These are phyloP conservation scores for Cutaneotrichosporon spelunceum DNA, from an alignment of 1,284 basidiomycete genomes.

Conservation along the genomic window DNA sequence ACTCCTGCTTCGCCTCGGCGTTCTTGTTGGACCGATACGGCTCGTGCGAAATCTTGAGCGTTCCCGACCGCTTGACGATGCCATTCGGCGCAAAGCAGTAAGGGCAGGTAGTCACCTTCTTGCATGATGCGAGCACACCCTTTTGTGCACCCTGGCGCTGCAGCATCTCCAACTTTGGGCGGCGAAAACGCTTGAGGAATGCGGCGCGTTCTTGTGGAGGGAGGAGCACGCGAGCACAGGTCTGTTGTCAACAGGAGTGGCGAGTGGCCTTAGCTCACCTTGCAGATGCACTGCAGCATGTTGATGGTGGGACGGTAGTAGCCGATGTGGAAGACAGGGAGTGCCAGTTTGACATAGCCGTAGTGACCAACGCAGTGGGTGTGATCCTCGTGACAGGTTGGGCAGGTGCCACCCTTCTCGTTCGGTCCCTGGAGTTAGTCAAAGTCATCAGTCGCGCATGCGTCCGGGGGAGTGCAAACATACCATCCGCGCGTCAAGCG, in stretches of 20 bases:
- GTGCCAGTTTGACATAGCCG: slow-evolving; percentile 91
- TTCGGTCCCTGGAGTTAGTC: slow-evolving; percentile 72
- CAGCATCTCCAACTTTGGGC: slow-evolving; percentile 87
- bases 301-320: slow-evolving; percentile 95
- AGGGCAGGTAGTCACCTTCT: slow-evolving; percentile 88
- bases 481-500: slow-evolving; percentile 82
- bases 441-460: background rate
- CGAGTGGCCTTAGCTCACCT: slow-evolving; percentile 56
- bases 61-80: slow-evolving; percentile 92
- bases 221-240: slow-evolving; percentile 90
- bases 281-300: slow-evolving; percentile 94
- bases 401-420: slow-evolving; percentile 87
- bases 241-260: slow-evolving; percentile 55
- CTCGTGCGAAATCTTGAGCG: slow-evolving; percentile 95
- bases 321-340: slow-evolving; percentile 97
- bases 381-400: slow-evolving; percentile 88
- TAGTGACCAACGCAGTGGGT: slow-evolving; percentile 98
- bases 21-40: slow-evolving; percentile 96
- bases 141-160: slow-evolving; percentile 83
- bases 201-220: slow-evolving; percentile 79
- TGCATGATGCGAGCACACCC: slow-evolving; percentile 80
- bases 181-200: slow-evolving; percentile 84
- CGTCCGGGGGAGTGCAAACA: slow-evolving; percentile 17
- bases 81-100: slow-evolving; percentile 93
- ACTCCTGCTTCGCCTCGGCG: slow-evolving; percentile 80